A percentile compares a stretch with the other conserved stretches of the same genome.
phyloP scores from a whole-genome alignment of 2,329 filamentous ascomycete genomes.

The Didymella pomorum region DNA sequence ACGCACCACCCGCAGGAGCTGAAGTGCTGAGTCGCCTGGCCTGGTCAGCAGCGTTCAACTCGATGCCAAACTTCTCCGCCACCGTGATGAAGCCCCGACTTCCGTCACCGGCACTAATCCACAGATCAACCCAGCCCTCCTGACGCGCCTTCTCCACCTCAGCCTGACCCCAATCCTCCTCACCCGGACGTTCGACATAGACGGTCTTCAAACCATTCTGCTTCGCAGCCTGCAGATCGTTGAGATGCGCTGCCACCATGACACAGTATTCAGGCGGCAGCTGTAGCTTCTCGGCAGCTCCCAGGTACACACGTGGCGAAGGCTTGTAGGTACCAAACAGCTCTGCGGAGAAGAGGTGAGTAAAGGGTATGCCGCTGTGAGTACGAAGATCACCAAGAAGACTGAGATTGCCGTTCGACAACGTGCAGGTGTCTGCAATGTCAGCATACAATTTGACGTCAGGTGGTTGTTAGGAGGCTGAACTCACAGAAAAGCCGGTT shows the following conservation, averaged over 20 bases:
- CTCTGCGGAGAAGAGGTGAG: slow-evolving; percentile 70
- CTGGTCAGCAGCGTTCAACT: slow-evolving; percentile 13
- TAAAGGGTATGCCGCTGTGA: slow-evolving; percentile 68
- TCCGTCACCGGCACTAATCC: slow-evolving; percentile 53
- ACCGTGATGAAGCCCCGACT: slow-evolving; percentile 60
- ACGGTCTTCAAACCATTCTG: slow-evolving; percentile 71
- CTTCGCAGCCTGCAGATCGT: slow-evolving; percentile 72
- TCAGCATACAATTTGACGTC: neutral
- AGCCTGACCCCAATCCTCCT: slow-evolving; percentile 68
- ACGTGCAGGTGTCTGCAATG: slow-evolving; percentile 62
- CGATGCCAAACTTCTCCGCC: slow-evolving; percentile 51
- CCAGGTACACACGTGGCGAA: slow-evolving; percentile 70
- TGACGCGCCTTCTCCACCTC: slow-evolving; percentile 61
- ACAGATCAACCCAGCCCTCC: slow-evolving; percentile 68
- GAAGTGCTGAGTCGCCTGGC: slow-evolving; percentile 28
- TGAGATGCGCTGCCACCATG: slow-evolving; percentile 79
- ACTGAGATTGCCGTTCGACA: slow-evolving; percentile 76
- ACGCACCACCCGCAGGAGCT: slow-evolving; percentile 18
- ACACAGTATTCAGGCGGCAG: slow-evolving; percentile 68
- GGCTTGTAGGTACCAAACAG: slow-evolving; percentile 81
- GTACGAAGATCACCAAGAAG: slow-evolving; percentile 71
- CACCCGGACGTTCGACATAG: slow-evolving; percentile 73
- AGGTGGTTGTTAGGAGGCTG: neutral
- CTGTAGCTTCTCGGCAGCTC: slow-evolving; percentile 68
- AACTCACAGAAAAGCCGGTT: slow-evolving; percentile 57